Conservation (phyloP, 768 basidiomycete species). For the Scleroderma bovista region DNA sequence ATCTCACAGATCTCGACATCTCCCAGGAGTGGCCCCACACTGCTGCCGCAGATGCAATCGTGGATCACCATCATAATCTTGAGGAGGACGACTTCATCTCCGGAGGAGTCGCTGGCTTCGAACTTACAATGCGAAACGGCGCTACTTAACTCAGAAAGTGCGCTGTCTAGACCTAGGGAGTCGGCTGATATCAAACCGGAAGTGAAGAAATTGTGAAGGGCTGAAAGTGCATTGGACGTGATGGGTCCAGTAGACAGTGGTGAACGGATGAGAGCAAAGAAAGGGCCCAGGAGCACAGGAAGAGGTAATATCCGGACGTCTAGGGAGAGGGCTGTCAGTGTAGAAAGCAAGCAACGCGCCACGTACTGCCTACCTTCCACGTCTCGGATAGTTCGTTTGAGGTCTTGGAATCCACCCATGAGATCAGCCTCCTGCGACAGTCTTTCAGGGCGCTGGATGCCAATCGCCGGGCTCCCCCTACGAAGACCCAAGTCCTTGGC, state of each 20-base stretch:
- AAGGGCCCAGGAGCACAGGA: slow-evolving; percentile 69
- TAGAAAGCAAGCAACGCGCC: slow-evolving; percentile 3
- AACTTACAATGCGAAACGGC: slow-evolving; percentile 96
- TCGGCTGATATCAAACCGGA: slow-evolving; percentile 62
- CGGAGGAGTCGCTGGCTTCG: slow-evolving; percentile 94
- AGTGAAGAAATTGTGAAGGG: slow-evolving; percentile 84
- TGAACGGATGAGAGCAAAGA: slow-evolving; percentile 90
- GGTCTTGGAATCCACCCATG: slow-evolving; percentile 84
- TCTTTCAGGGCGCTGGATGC: slow-evolving; percentile 39
- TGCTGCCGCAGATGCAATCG: slow-evolving; percentile 64
- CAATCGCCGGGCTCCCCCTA: slow-evolving; percentile 46
- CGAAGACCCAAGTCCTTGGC: slow-evolving; percentile 73
- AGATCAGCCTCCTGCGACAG: slow-evolving; percentile 74
- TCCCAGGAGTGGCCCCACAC: slow-evolving; percentile 66
- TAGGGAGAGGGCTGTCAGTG: slow-evolving; percentile 29
- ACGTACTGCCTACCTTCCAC: slow-evolving; percentile 47
- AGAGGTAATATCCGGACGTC: slow-evolving; percentile 58
- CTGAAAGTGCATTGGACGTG: slow-evolving; percentile 86
- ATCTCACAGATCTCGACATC: slow-evolving; percentile 98
- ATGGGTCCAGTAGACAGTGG: slow-evolving; percentile 95
- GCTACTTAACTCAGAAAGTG: slow-evolving; percentile 78
- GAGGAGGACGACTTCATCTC: slow-evolving; percentile 92
- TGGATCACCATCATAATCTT: slow-evolving; percentile 89
- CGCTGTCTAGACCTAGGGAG: slow-evolving; percentile 53
- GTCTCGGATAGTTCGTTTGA: slow-evolving; percentile 70